Conservation (phyloP, 225 moss, liverwort and hornwort species). For the Sphagnum tenellum region DNA sequence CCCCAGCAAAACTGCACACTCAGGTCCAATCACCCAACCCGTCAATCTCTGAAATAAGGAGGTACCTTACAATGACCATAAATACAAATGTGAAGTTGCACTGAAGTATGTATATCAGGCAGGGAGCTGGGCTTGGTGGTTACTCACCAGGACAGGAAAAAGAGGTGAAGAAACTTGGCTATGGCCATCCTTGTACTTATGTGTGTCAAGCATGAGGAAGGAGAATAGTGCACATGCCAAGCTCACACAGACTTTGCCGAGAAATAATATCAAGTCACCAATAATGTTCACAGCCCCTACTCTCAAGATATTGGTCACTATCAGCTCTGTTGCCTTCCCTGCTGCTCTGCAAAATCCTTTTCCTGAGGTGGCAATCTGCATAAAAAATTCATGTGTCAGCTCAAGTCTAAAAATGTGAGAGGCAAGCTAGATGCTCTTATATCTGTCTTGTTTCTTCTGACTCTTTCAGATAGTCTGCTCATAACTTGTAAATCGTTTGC, state of each 20-base stretch:
- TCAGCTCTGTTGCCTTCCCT: constrained; percentile 56
- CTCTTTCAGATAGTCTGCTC: too few relatives aligned
- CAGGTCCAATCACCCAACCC: too few relatives aligned
- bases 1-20: constrained; percentile 51
- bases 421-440: too few relatives aligned
- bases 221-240: constrained; percentile 53
- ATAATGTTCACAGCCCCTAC: constrained; percentile 64
- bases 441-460: too few relatives aligned
- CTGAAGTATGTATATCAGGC: too few relatives aligned
- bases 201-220: constrained; percentile 81
- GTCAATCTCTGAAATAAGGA: too few relatives aligned
- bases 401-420: neutral
- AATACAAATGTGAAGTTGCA: too few relatives aligned
- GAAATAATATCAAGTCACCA: constrained; percentile 61
- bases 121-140: too few relatives aligned
- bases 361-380: constrained; percentile 79
- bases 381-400: neutral
- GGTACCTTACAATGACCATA: too few relatives aligned
- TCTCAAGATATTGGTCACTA: constrained; percentile 43
- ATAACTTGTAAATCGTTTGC: too few relatives aligned
- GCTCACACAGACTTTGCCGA: constrained; percentile 72
- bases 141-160: constrained; percentile 69
- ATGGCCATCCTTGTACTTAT: constrained; percentile 55
- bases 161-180: constrained; percentile 78
- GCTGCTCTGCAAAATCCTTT: constrained; percentile 75